Conservation (phyloP, 441 rosid species). For the Corymbia calophylla region DNA sequence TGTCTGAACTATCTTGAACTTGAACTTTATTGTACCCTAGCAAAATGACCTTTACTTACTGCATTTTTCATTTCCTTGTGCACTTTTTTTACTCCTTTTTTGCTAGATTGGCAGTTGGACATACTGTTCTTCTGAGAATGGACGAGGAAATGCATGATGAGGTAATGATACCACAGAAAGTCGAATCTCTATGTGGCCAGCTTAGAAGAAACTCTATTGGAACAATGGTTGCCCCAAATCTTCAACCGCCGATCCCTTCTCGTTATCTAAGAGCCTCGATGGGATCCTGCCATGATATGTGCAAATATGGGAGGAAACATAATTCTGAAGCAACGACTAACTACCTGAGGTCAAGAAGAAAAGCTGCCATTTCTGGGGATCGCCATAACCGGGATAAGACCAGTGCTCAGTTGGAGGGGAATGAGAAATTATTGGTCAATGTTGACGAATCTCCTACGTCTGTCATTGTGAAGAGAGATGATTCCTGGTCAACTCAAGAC, state of each 20-base stretch:
- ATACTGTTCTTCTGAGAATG: background rate
- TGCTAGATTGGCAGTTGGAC: background rate
- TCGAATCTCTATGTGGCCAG: background rate
- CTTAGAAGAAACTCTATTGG: background rate
- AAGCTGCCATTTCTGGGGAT: background rate
- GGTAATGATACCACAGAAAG: background rate
- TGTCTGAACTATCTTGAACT: background rate
- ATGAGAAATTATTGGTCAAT: background rate
- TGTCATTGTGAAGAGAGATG: background rate
- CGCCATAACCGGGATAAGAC: background rate
- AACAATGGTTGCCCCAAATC: background rate
- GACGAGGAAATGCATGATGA: background rate
- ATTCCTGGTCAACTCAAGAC: background rate
- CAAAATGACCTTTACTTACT: background rate
- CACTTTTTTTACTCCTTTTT: background rate
- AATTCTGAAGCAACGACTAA: constrained; percentile 6
- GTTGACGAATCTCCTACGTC: background rate
- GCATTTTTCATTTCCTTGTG: background rate
- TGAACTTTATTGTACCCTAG: background rate
- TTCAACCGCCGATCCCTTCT: background rate
- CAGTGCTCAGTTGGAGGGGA: constrained; percentile 11
- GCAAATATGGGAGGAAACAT: background rate
- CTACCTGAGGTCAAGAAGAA: constrained; percentile 3
- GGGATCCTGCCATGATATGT: constrained; percentile 10
- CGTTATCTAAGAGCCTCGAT: constrained; percentile 1